These are phyloP conservation scores for Penicilliopsis zonata DNA, from an alignment of 495 filamentous ascomycete species.

Conservation along the genomic window DNA sequence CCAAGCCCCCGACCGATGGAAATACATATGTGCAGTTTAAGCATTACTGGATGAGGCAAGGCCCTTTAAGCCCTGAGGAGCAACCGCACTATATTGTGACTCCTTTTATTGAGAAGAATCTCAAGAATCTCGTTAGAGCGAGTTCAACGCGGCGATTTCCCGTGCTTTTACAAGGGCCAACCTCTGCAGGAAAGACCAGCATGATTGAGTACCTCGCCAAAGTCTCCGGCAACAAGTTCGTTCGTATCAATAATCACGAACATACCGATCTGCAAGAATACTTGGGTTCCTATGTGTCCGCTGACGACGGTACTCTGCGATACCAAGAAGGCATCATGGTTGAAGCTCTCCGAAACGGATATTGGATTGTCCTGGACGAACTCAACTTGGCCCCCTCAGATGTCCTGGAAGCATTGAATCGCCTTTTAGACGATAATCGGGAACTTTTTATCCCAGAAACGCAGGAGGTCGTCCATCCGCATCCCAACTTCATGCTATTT, in stretches of 20 bases:
- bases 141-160: slow-evolving; percentile 86
- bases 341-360: slow-evolving; percentile 78
- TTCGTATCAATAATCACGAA: slow-evolving; percentile 98
- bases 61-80: slow-evolving; percentile 48
- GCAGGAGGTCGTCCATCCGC: slow-evolving; percentile 82
- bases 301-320: slow-evolving; percentile 64
- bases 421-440: slow-evolving; percentile 92
- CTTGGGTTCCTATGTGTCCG: slow-evolving; percentile 85
- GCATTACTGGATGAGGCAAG: slow-evolving; percentile 85
- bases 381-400: slow-evolving; percentile 94
- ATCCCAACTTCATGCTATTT: slow-evolving; percentile 94
- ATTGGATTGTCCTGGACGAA: slow-evolving; percentile 98
- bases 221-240: slow-evolving; percentile 89
- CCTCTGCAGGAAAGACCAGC: slow-evolving; percentile 93
- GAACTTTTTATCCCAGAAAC: slow-evolving; percentile 96
- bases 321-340: slow-evolving; percentile 96
- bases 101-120: slow-evolving; percentile 84
- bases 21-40: slow-evolving; percentile 75
- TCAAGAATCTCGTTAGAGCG: slow-evolving; percentile 86
- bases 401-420: slow-evolving; percentile 89
- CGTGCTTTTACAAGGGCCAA: slow-evolving; percentile 93
- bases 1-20: slow-evolving; percentile 62
- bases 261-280: slow-evolving; percentile 98
- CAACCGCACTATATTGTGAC: slow-evolving; percentile 92
- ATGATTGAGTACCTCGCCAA: slow-evolving; percentile 98